phyloP scores from a whole-genome alignment of 2,329 filamentous ascomycete genomes.

The Tolypocladium album region DNA sequence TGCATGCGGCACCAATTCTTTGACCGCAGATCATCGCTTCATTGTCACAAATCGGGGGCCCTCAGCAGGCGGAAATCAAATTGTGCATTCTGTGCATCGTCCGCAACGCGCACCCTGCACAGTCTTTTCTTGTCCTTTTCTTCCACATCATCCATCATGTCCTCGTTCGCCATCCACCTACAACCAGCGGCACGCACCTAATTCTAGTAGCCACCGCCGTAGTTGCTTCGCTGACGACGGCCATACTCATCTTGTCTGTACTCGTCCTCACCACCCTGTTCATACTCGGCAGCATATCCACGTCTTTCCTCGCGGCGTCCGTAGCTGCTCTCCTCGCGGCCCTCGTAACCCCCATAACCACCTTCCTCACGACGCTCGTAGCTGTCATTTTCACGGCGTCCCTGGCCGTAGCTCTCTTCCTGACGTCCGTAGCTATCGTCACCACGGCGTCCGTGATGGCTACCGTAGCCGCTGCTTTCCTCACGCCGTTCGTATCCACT shows the following conservation, averaged over 20 bases:
- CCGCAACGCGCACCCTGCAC: neutral
- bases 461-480: neutral
- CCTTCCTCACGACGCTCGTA: slow-evolving; percentile 10
- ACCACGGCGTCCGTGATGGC: slow-evolving; percentile 2
- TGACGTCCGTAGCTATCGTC: neutral
- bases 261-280: slow-evolving; percentile 7
- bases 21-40: neutral
- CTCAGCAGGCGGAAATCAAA: neutral
- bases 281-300: slow-evolving; percentile 11
- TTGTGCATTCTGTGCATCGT: neutral
- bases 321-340: slow-evolving; percentile 7
- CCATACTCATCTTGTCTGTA: slow-evolving; percentile 1
- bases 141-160: neutral
- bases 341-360: slow-evolving; percentile 1
- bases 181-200: neutral
- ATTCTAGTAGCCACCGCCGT: slow-evolving; percentile 11
- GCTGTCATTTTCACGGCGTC: slow-evolving; percentile 11
- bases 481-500: slow-evolving; percentile 8
- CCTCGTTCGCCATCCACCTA: neutral
- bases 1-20: neutral
- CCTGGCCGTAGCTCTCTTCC: slow-evolving; percentile 5
- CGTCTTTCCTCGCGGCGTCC: slow-evolving; percentile 8
- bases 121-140: neutral
- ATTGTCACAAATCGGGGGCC: neutral
- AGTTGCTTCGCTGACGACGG: slow-evolving; percentile 15